Percentiles rank a stretch among this genome's conserved stretches.
These are phyloP conservation scores for Plasmodium adleri DNA, from an alignment of 169 alveolate genomes.

Conservation along the genomic window DNA sequence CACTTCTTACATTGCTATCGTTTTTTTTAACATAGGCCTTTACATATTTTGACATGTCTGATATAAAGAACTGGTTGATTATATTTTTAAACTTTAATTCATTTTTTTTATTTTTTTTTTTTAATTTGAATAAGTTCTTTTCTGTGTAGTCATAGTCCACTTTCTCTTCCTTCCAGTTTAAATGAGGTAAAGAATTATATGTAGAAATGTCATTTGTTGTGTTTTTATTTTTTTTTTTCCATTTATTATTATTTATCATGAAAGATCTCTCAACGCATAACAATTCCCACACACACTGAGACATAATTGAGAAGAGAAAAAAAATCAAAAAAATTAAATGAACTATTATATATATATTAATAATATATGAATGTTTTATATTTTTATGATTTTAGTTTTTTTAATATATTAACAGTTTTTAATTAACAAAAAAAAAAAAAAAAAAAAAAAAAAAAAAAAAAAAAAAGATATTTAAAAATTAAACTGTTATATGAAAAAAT, in stretches of 20 bases:
- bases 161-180: constrained; percentile 16
- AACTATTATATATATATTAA: no score
- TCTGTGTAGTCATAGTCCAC: constrained; percentile 65
- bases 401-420: no score
- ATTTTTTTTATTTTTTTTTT: constrained; percentile 44
- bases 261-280: constrained; percentile 56
- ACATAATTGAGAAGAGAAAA: constrained; percentile 5
- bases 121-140: constrained; percentile 10
- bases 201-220: not conserved
- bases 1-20: constrained; percentile 57
- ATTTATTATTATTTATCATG: constrained; percentile 13
- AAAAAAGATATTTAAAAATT: no score
- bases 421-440: no score
- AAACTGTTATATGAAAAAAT: no score
- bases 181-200: constrained; percentile 7
- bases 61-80: constrained; percentile 59
- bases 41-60: constrained; percentile 69
- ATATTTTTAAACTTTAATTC: constrained; percentile 64
- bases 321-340: not conserved
- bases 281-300: constrained; percentile 75
- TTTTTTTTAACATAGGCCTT: constrained; percentile 64
- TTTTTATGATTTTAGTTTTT: no score
- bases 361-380: no score
- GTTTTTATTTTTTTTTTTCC: constrained; percentile 7
- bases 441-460: no score